Conservation (phyloP, 768 basidiomycete genomes). For the Phylloporus scabripes region DNA sequence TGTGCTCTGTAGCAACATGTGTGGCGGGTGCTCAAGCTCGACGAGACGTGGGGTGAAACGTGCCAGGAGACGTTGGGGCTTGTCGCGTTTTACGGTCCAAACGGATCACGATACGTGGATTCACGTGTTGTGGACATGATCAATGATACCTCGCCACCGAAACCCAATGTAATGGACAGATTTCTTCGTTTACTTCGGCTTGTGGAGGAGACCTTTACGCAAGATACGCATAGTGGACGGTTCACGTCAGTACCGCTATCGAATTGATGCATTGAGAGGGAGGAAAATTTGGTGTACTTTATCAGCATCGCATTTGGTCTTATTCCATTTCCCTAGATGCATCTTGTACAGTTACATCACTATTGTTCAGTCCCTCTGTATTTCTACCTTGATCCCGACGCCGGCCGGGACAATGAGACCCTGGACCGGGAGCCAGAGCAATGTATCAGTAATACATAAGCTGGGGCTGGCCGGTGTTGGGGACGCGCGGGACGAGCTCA, state of each 20-base stretch:
- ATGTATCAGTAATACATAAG: slow-evolving; percentile 78
- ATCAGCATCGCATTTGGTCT: slow-evolving; percentile 1
- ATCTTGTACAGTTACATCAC: not conserved
- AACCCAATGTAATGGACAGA: slow-evolving; percentile 42
- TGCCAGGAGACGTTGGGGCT: slow-evolving; percentile 49
- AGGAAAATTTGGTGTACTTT: not conserved
- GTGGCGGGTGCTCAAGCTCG: slow-evolving; percentile 43
- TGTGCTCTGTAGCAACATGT: slow-evolving; percentile 39
- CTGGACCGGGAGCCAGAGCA: slow-evolving; percentile 73
- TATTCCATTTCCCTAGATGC: not conserved
- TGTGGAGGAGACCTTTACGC: slow-evolving; percentile 38
- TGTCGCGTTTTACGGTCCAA: slow-evolving; percentile 50
- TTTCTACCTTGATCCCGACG: too few species aligned
- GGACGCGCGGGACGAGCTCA: slow-evolving; percentile 49
- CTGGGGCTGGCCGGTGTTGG: slow-evolving; percentile 63
- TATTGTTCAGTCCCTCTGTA: too few species aligned
- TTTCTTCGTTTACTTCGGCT: slow-evolving; percentile 45
- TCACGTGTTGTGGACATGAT: slow-evolving; percentile 46
- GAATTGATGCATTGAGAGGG: not conserved
- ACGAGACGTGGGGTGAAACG: slow-evolving; percentile 38
- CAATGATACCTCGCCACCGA: slow-evolving; percentile 39
- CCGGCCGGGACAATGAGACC: too few species aligned
- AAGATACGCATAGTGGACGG: slow-evolving; percentile 19
- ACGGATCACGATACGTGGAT: slow-evolving; percentile 46
- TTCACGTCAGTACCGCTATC: not conserved